phyloP scores from a whole-genome alignment of 345 rosid genomes.

The Hibiscus trionum region DNA sequence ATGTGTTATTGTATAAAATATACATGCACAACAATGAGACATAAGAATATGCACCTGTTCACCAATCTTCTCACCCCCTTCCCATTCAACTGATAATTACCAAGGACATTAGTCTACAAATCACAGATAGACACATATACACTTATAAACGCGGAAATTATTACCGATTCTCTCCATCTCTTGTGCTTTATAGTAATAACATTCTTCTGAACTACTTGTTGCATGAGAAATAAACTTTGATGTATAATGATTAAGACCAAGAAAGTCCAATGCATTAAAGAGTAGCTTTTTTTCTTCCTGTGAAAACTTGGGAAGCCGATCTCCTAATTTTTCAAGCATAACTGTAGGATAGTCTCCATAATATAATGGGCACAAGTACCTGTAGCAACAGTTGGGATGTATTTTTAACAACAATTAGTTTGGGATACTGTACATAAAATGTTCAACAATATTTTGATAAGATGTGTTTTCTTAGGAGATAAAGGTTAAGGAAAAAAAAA shows the following conservation, averaged over 20 bases:
- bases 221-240: conserved; percentile 64
- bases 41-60: conserved; percentile 42
- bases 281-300: conserved; percentile 53
- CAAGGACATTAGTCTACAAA: conserved; percentile 9
- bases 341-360: conserved; percentile 56
- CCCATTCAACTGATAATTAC: conserved; percentile 49
- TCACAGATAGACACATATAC: neutral
- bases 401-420: neutral
- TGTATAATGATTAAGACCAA: conserved; percentile 88
- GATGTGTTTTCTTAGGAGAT: neutral
- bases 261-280: conserved; percentile 56
- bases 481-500: too few species aligned
- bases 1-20: neutral
- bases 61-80: conserved; percentile 73
- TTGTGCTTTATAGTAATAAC: conserved; percentile 51
- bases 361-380: conserved; percentile 54
- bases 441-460: neutral
- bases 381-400: conserved; percentile 7
- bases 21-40: conserved; percentile 4
- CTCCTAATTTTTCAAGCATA: conserved; percentile 45
- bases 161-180: conserved; percentile 59
- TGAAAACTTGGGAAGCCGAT: conserved; percentile 46
- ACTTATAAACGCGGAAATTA: neutral
- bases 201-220: conserved; percentile 32
- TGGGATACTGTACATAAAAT: neutral